Evolutionary conservation across 805 yeast genomes (phyloP), one percentile per base, ranked within the genome.

Genomic region (Suhomyces sp.): DNA sequence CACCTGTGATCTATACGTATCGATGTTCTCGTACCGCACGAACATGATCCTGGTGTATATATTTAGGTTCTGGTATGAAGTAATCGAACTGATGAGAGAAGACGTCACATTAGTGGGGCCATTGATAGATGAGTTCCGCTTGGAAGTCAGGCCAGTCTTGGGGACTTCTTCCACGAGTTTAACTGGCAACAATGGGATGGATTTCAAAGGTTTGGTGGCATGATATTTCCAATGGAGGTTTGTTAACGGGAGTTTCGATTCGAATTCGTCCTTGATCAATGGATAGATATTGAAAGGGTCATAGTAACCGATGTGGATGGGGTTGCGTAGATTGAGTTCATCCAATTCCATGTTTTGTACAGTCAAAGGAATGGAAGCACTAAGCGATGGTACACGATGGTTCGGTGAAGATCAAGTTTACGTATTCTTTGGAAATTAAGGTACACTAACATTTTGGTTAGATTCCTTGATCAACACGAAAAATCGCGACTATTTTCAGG

Each of bases 1-100:
- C 1, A 84, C 88, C 49, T 82, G 85, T 0, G 83, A 58, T 40
- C 95, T 68, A 56, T 91, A 91, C 1, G 76, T 76, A 11, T 91
- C 98, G 13, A 83, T 56, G 28, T 75, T 76, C 4, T 76, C 79
- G 40, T 82, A 76, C 36, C 73, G 73, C 6, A 91, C 70, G 37
- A 90, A 74, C 66, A 91, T 79, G 14, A 88, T 51, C 44, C 82
- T 72, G 29, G 85, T 63, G 46, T 82, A 79, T 1, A 84, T 78
- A 4, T 70, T 60, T 20, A 38, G 44, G 20, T 36, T 33, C 33
- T 39, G 12, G 33, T 27, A 24, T 10, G 31, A 14, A 15, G 28
- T 16, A 6, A 23, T 23, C 10, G 6, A 10, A 6, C 14, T 11
- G 12, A 11, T n/a, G 18, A 17, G 12, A 7, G 19, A n/a, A n/a